Base-by-base conservation (phyloP, 768 basidiomycete genomes). In the Mrakia gelida region DNA sequence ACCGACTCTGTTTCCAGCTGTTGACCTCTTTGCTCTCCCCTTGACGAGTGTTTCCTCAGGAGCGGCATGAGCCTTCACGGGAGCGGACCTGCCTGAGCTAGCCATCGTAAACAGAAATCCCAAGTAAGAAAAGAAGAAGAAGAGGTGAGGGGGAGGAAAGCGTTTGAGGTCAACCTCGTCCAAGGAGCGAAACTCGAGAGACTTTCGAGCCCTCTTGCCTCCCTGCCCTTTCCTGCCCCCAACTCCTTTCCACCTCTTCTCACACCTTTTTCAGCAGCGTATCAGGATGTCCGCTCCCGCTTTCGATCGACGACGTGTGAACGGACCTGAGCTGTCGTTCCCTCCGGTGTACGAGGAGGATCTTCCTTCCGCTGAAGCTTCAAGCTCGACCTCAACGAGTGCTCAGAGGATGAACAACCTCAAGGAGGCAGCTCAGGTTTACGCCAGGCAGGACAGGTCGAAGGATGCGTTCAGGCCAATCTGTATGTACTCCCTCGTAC, bases 261-360 rank as follows among this genome's bases (percentile, higher is more conserved):
- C 0, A 5, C 8, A n/a, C 21, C 23, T n/a, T 11, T 41, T n/a
- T 70, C 23, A 23, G 15, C 5, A 10, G 11, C 6, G 8, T 7
- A 49, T 18, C 23, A 30, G 9, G 13, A 78, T 76, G 77, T 71
- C 75, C 16, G 70, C 73, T 15, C 71, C 67, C 21, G 67, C 75
- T 32, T 77, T 92, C 82, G 96, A 98, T 87, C 87, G 96, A 82
- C 88, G 96, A 81, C 89, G 96, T 65, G 89, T 94, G 77, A 93
- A 93, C 81, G 96, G 94, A 0, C 96, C 96, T 45, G 95, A 95
- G 81, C 90, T 91, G 77, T 94, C 92, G 73, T 87, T 86, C 78
- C 84, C 90, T 7, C 93, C 92, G 3, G 79, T 88, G 0, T 95
- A 89, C 81, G 86, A 87, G 34, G 83, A 84, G 52, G 85, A 86